phyloP scores from a whole-genome alignment of 1,284 basidiomycete genomes.

The Takashimella koratensis region DNA sequence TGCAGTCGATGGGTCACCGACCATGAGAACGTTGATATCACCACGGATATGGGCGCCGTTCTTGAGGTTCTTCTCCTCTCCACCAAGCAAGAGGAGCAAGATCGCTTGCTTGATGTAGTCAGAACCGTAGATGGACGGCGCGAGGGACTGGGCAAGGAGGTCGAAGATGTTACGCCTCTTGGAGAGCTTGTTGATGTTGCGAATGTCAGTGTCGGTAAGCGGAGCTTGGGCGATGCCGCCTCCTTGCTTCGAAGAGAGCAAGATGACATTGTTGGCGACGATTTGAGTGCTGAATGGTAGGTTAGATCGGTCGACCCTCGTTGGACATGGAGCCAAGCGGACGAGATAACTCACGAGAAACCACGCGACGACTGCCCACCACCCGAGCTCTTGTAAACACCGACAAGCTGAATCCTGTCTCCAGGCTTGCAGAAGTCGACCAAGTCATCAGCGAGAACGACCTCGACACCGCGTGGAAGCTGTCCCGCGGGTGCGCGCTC shows the following conservation, averaged over 20 bases:
- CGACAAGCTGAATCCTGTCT: conserved; percentile 94
- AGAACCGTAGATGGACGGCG: conserved; percentile 95
- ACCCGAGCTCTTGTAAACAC: conserved; percentile 89
- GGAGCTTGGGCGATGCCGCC: conserved; percentile 92
- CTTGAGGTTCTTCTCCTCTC: conserved; percentile 94
- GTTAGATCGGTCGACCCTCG: background rate
- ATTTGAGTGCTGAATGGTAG: conserved; percentile 70
- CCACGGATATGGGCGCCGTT: conserved; percentile 99
- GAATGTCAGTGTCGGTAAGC: conserved; percentile 91
- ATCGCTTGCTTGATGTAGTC: conserved; percentile 95
- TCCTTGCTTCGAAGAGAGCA: conserved; percentile 94
- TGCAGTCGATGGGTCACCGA: conserved; percentile 96
- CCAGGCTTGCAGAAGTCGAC: conserved; percentile 98
- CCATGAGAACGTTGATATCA: conserved; percentile 99
- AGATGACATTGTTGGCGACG: conserved; percentile 91
- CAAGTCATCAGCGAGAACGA: conserved; percentile 93
- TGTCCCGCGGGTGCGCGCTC: conserved; percentile 97
- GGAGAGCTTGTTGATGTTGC: conserved; percentile 90
- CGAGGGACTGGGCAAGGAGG: conserved; percentile 88
- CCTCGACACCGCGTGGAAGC: conserved; percentile 89
- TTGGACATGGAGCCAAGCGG: too few relatives aligned
- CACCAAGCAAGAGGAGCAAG: conserved; percentile 86
- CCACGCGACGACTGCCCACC: conserved; percentile 75
- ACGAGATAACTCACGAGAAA: conserved; percentile 82
- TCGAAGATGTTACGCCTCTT: conserved; percentile 80